phyloP scores from a whole-genome alignment of 2,329 filamentous ascomycete genomes.

The Zarea fungicola region DNA sequence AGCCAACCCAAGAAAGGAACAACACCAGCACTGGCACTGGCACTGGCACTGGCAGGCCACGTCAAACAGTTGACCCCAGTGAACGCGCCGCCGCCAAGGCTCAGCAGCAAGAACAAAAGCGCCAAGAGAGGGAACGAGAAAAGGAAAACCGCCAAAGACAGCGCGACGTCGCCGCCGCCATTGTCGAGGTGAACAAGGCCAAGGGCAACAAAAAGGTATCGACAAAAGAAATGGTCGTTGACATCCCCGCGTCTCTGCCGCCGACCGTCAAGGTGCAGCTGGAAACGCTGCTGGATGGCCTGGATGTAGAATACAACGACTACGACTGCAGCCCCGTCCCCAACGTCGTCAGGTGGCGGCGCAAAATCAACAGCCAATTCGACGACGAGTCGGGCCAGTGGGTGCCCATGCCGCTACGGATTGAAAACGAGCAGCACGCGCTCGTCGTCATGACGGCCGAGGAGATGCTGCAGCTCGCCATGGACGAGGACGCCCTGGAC shows the following conservation, averaged over 20 bases:
- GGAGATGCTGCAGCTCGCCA: slow-evolving; percentile 59
- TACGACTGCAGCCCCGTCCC: slow-evolving; percentile 44
- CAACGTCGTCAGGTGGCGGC: slow-evolving; percentile 60
- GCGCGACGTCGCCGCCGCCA: slow-evolving; percentile 58
- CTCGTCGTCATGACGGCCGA: slow-evolving; percentile 57
- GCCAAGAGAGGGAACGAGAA: slow-evolving; percentile 50
- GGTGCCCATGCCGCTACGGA: slow-evolving; percentile 53
- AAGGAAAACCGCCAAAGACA: slow-evolving; percentile 59
- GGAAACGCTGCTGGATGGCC: slow-evolving; percentile 43
- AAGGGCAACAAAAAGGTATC: slow-evolving; percentile 69
- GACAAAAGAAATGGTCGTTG: slow-evolving; percentile 71
- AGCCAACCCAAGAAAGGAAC: not conserved
- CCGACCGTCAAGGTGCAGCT: slow-evolving; percentile 41
- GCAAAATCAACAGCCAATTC: slow-evolving; percentile 60
- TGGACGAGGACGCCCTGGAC: slow-evolving; percentile 49
- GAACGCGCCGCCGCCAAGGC: slow-evolving; percentile 45
- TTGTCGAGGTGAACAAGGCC: slow-evolving; percentile 69
- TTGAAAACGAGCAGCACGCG: slow-evolving; percentile 54
- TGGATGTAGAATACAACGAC: slow-evolving; percentile 42
- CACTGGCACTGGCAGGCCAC: not conserved
- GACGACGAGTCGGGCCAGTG: slow-evolving; percentile 57
- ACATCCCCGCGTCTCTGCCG: slow-evolving; percentile 56
- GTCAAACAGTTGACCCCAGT: not conserved
- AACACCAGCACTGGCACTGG: too few relatives aligned
- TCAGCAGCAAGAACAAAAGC: slow-evolving; percentile 50